Conservation (phyloP, 2,329 filamentous ascomycete genomes). For the Hortaea sp. region DNA sequence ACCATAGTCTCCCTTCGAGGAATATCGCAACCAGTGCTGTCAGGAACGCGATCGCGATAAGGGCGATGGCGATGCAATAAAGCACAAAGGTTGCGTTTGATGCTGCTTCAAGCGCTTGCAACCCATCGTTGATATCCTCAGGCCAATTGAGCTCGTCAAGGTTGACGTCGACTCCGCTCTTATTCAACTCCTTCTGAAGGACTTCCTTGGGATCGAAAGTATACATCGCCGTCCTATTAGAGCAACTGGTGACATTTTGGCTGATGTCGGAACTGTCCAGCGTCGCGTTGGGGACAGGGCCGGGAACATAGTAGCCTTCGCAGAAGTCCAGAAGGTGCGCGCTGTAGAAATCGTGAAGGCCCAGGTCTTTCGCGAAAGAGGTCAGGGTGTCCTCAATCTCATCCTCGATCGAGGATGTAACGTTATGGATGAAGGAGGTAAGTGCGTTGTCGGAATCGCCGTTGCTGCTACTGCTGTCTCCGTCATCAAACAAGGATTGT, state of each 20-base stretch:
- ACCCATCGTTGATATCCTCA: constrained; percentile 42
- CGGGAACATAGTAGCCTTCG: constrained; percentile 37
- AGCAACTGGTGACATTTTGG: constrained; percentile 47
- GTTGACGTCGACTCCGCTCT: constrained; percentile 33
- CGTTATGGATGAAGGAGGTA: constrained; percentile 22
- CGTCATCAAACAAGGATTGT: constrained; percentile 21
- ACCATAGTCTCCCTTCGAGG: constrained; percentile 34
- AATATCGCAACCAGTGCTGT: constrained; percentile 37
- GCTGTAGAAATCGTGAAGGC: constrained; percentile 52
- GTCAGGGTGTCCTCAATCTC: constrained; percentile 32
- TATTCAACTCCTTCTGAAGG: constrained; percentile 40
- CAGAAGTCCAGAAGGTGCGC: constrained; percentile 53
- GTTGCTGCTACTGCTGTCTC: constrained; percentile 2
- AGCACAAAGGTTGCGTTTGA: constrained; percentile 47
- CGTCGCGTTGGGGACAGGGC: constrained; percentile 33
- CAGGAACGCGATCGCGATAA: constrained; percentile 42
- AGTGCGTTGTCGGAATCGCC: constrained; percentile 15
- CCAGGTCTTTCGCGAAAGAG: constrained; percentile 38
- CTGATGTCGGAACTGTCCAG: constrained; percentile 29
- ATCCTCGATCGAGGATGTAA: constrained; percentile 26
- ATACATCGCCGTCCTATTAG: constrained; percentile 43
- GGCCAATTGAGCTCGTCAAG: constrained; percentile 48
- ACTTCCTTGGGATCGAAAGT: constrained; percentile 45
- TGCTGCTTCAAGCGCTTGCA: constrained; percentile 41
- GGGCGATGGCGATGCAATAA: constrained; percentile 48